Percentiles rank a stretch among this genome's conserved stretches.
phyloP scores from a whole-genome alignment of 2,329 filamentous ascomycete species.

The Cytospora chrysosperma region DNA sequence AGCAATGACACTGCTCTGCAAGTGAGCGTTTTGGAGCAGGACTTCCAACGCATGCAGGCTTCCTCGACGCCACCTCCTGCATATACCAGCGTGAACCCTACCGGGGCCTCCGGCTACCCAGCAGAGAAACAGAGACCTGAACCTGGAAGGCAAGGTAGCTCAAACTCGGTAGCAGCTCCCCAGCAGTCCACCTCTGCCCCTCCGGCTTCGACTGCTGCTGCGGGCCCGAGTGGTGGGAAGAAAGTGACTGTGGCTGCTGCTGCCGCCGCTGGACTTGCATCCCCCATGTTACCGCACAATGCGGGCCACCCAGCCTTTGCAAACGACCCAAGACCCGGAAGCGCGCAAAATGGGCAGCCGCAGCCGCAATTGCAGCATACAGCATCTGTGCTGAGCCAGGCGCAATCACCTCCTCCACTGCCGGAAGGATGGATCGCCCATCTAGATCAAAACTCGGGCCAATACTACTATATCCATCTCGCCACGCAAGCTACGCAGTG shows the following conservation, averaged over 20 bases:
- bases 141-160: conserved; percentile 28
- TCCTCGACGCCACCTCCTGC: conserved; percentile 90
- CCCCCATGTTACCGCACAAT: conserved; percentile 47
- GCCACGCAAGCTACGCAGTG: conserved; percentile 95
- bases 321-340: conserved; percentile 66
- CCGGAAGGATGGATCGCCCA: conserved; percentile 99
- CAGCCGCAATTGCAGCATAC: conserved; percentile 46
- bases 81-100: conserved; percentile 74
- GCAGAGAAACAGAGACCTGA: conserved; percentile 70
- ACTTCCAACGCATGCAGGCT: conserved; percentile 78
- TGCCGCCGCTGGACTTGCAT: conserved; percentile 37
- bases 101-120: conserved; percentile 61
- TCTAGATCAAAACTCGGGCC: conserved; percentile 89
- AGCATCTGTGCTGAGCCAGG: conserved; percentile 48
- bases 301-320: conserved; percentile 86
- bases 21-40: conserved; percentile 76
- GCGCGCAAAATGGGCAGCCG: conserved; percentile 46
- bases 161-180: conserved; percentile 31
- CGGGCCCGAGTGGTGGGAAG: conserved; percentile 28
- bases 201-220: conserved; percentile 25
- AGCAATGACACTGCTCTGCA: conserved; percentile 40
- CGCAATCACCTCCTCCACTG: conserved; percentile 84
- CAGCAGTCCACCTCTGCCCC: conserved; percentile 26
- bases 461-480: conserved; percentile 98
- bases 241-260: conserved; percentile 32